A percentile compares a stretch with the other conserved stretches of the same genome.
Conservation (phyloP, 2,329 filamentous ascomycete genomes). For the Aaosphaeria arxii region DNA sequence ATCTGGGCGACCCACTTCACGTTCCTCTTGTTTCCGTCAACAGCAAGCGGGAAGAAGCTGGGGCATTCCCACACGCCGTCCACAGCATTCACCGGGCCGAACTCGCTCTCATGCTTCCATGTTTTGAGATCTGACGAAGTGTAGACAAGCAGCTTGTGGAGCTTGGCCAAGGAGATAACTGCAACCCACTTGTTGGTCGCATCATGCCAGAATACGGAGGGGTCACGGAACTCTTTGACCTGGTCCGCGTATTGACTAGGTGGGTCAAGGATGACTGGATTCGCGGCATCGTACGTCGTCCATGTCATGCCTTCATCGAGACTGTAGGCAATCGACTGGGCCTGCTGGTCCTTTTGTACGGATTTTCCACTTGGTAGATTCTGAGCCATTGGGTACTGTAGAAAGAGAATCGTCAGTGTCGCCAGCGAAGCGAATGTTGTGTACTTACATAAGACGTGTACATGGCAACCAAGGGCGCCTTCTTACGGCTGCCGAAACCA, state of each 20-base stretch:
- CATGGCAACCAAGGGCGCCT: slow-evolving; percentile 2
- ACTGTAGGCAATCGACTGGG: slow-evolving; percentile 3
- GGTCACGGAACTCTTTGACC: slow-evolving; percentile 1
- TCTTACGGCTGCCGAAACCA: slow-evolving; percentile 1
- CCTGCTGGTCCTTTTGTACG: slow-evolving; percentile 1
- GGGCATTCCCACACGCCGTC: slow-evolving; percentile 3
- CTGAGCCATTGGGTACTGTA: slow-evolving; percentile 3
- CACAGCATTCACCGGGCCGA: slow-evolving; percentile 1
- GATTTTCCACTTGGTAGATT: slow-evolving; percentile 1
- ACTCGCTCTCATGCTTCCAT: slow-evolving; percentile 2
- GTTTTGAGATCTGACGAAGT: slow-evolving; percentile 3
- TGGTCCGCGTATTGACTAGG: slow-evolving; percentile 2
- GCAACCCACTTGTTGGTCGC: slow-evolving; percentile 2
- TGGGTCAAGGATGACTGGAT: slow-evolving; percentile 2
- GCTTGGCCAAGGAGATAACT: slow-evolving; percentile 1
- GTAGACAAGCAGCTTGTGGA: slow-evolving; percentile 3
- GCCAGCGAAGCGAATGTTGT: neutral
- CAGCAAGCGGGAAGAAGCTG: slow-evolving; percentile 2
- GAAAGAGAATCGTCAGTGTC: neutral
- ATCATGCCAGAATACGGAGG: slow-evolving; percentile 4
- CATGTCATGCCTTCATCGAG: slow-evolving; percentile 2
- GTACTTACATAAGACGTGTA: slow-evolving; percentile 3
- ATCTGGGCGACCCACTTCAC: slow-evolving; percentile 3
- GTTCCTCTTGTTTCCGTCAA: slow-evolving; percentile 1
- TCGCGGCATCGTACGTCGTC: slow-evolving; percentile 2